Percentiles rank a stretch among this genome's conserved stretches.
phyloP scores from a whole-genome alignment of 2,329 filamentous ascomycete species.

The Colletotrichum magnum region DNA sequence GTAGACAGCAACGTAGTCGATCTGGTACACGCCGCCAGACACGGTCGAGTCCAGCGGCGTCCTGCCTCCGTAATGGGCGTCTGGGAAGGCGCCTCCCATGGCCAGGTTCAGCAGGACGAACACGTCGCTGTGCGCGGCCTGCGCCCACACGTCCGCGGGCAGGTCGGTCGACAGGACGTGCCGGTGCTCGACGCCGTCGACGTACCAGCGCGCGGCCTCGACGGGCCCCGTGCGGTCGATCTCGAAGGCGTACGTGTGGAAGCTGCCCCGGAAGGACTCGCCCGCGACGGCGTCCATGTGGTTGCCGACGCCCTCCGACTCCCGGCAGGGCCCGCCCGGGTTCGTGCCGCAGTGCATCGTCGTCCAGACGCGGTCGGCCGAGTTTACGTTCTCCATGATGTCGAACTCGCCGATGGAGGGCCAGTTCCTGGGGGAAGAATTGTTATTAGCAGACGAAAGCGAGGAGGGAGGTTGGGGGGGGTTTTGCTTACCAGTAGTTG shows the following conservation, averaged over 20 bases:
- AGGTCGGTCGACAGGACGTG: background rate
- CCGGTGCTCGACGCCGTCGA: constrained; percentile 46
- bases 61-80: constrained; percentile 47
- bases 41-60: constrained; percentile 51
- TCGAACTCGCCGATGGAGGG: constrained; percentile 59
- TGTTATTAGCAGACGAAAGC: background rate
- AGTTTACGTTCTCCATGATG: constrained; percentile 59
- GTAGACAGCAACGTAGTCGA: constrained; percentile 56
- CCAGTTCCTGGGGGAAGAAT: constrained; percentile 50
- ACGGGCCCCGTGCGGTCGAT: constrained; percentile 39
- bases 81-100: constrained; percentile 54
- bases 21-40: constrained; percentile 50
- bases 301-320: constrained; percentile 52
- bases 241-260: background rate
- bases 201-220: constrained; percentile 52
- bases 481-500: constrained; percentile 45
- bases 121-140: constrained; percentile 46
- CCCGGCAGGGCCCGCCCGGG: constrained; percentile 57
- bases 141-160: constrained; percentile 44
- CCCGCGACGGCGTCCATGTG: background rate
- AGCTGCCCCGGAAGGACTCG: background rate
- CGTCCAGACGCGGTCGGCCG: constrained; percentile 49
- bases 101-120: constrained; percentile 57
- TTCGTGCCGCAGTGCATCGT: constrained; percentile 58
- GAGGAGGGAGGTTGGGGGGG: background rate